A percentile compares a stretch with the other conserved stretches of the same genome.
Evolutionary conservation across 1,284 basidiomycete genomes (phyloP).

Genomic region (Ganoderma boninense): DNA sequence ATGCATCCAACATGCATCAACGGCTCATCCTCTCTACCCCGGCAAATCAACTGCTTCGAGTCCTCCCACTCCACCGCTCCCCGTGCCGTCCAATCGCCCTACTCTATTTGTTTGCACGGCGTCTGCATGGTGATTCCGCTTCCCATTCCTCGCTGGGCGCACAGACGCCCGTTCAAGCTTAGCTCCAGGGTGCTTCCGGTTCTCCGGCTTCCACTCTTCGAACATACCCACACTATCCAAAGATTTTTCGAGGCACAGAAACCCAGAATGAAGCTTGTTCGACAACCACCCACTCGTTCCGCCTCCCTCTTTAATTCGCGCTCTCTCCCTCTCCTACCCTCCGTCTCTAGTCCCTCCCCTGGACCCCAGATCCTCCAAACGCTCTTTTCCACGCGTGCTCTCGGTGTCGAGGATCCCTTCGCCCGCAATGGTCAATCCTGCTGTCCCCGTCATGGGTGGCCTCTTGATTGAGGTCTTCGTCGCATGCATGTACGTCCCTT

Average conservation of each 20-base stretch:
- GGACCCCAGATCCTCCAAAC: neutral
- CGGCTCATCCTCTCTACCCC: neutral
- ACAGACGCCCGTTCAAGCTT: neutral
- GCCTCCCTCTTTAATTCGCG: conserved; percentile 4
- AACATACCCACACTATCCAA: conserved; percentile 5
- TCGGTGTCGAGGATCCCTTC: neutral
- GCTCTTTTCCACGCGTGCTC: neutral
- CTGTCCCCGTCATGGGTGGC: conserved; percentile 29
- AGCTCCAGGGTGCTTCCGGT: conserved; percentile 3
- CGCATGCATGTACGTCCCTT: conserved; percentile 28
- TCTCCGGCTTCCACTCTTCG: neutral
- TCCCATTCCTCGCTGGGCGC: neutral
- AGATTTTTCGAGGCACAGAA: conserved; percentile 7
- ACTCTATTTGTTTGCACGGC: conserved; percentile 4
- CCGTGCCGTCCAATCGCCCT: neutral
- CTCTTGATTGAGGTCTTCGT: conserved; percentile 31
- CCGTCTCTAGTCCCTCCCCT: neutral
- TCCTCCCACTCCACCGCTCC: neutral
- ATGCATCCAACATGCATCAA: neutral
- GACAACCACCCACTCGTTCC: neutral
- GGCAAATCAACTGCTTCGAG: neutral
- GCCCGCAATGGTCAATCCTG: conserved; percentile 11
- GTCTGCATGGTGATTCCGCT: neutral
- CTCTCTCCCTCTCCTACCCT: neutral
- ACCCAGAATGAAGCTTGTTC: conserved; percentile 6